Base-by-base conservation (phyloP, 768 basidiomycete genomes). In the Naganishia vaughanmartiniae region DNA sequence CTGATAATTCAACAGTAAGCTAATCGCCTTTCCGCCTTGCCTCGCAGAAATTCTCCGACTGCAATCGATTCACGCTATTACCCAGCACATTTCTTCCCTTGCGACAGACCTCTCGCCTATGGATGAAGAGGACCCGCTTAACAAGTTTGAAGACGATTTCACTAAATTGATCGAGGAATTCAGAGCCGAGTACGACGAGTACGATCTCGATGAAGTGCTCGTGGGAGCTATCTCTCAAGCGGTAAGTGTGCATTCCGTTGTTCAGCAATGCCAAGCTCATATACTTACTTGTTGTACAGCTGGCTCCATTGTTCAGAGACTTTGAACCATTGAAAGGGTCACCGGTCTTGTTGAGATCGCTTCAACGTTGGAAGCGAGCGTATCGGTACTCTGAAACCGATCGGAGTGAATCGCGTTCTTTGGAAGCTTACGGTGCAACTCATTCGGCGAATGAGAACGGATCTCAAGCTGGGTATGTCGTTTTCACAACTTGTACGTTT, bases 251-350 rank as follows among this genome's bases (percentile, higher is more conserved):
- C 17, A 42, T 33, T 36, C 11, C 28, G 4, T 34, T n/a, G 0
- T 19, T 33, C 15, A 11, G 53, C 10, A 28, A 51, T 30, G 54
- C 15, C 66, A 72, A 33, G n/a, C 69, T 70, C 51, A 46, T 31
- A 1, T n/a, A 5, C 76, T 87, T 87, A 81, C 94, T 39, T 88
- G 90, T 56, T 86, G 89, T 19, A 85, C 89, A 81, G 81, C 87
- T 0, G n/a, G 56, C 45, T n/a, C 24, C 56, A n/a, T 17, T 45
- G 14, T 72, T 72, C 60, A 46, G 67, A 12, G 85, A 84, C 33
- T 99, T 95, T 94, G 83, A 89, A 66, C 95, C 96, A 0, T 84
- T 99, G 14, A 84, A 88, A 68, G 84, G 90, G n/a, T 91, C 92
- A 0, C 82, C 85, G 10, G 84, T 74, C 12, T 72, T 80, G 4